Evolutionary conservation across 2,329 filamentous ascomycete species (phyloP).

Genomic region (Chaetoscypha palmicola): DNA sequence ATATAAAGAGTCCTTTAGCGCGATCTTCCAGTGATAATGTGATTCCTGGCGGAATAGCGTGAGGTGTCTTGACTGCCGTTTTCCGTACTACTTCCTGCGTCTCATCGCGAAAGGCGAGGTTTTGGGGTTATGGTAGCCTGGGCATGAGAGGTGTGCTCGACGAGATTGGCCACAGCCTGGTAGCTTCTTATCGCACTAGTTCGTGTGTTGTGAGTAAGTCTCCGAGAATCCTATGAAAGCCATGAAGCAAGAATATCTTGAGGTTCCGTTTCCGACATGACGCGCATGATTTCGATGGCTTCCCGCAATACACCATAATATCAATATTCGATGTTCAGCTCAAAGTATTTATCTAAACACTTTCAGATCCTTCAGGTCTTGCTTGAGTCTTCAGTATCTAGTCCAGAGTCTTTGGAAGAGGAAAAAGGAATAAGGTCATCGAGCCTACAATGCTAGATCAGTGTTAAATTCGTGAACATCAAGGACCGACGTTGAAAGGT

Average conservation of each 20-base stretch:
- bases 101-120: slow-evolving; percentile 12
- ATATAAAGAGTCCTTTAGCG: slow-evolving; percentile 11
- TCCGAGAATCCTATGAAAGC: not conserved
- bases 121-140: slow-evolving; percentile 12
- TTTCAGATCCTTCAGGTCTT: not conserved
- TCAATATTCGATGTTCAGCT: not conserved
- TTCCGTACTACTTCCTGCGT: too few relatives aligned
- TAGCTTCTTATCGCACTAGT: slow-evolving; percentile 15
- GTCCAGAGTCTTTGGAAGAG: too few relatives aligned
- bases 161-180: slow-evolving; percentile 15
- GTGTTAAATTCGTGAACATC: too few relatives aligned
- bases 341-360: not conserved
- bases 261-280: slow-evolving; percentile 14
- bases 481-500: too few relatives aligned
- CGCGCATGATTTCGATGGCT: slow-evolving; percentile 11
- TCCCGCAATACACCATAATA: slow-evolving; percentile 17
- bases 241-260: slow-evolving; percentile 4
- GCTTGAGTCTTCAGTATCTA: not conserved
- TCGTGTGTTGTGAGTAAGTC: not conserved
- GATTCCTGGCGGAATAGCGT: too few relatives aligned
- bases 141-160: slow-evolving; percentile 10
- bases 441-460: too few relatives aligned
- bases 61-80: not conserved
- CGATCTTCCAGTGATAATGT: slow-evolving; percentile 1
- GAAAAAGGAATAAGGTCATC: too few relatives aligned